Percentiles rank a stretch among this genome's conserved stretches.
Evolutionary conservation across 176 grass and related monocot genomes (phyloP).

Genomic region (Avena insularis): DNA sequence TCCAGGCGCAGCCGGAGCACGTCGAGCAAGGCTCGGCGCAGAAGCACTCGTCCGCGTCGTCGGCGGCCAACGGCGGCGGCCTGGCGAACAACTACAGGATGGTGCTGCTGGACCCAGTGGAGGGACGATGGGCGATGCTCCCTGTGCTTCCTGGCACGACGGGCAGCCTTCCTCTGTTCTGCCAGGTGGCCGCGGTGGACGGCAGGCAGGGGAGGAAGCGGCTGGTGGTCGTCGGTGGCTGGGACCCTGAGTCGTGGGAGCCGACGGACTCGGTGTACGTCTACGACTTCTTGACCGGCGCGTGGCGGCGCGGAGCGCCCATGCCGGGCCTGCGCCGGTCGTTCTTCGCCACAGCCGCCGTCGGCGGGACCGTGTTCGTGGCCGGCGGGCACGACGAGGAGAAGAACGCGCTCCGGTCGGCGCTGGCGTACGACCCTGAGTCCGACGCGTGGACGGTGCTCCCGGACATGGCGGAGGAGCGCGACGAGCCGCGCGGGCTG

Average conservation of each 20-base stretch:
- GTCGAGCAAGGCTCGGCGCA: slow-evolving; percentile 3
- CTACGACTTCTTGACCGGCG: slow-evolving; percentile 67
- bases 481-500: slow-evolving; percentile 55
- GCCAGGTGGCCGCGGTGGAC: slow-evolving; percentile 66
- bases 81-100: slow-evolving; percentile 55
- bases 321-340: slow-evolving; percentile 68
- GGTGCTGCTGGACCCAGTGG: slow-evolving; percentile 53
- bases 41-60: slow-evolving; percentile 26
- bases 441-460: slow-evolving; percentile 59
- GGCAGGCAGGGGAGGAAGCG: slow-evolving; percentile 40
- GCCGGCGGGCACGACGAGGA: slow-evolving; percentile 65
- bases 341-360: slow-evolving; percentile 44
- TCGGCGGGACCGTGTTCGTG: too few species aligned
- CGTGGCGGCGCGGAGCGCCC: background rate
- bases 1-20: slow-evolving; percentile 43
- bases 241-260: slow-evolving; percentile 82
- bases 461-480: slow-evolving; percentile 77
- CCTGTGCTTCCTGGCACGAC: slow-evolving; percentile 42
- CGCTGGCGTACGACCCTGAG: slow-evolving; percentile 67
- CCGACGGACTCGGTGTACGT: slow-evolving; percentile 69
- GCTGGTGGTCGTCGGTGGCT: slow-evolving; percentile 76
- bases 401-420: slow-evolving; percentile 92
- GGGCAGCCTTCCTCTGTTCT: slow-evolving; percentile 79
- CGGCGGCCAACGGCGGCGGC: background rate
- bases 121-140: slow-evolving; percentile 52